Evolutionary conservation across 2,329 filamentous ascomycete genomes (phyloP).

Genomic region (Aspergillus glaucus): DNA sequence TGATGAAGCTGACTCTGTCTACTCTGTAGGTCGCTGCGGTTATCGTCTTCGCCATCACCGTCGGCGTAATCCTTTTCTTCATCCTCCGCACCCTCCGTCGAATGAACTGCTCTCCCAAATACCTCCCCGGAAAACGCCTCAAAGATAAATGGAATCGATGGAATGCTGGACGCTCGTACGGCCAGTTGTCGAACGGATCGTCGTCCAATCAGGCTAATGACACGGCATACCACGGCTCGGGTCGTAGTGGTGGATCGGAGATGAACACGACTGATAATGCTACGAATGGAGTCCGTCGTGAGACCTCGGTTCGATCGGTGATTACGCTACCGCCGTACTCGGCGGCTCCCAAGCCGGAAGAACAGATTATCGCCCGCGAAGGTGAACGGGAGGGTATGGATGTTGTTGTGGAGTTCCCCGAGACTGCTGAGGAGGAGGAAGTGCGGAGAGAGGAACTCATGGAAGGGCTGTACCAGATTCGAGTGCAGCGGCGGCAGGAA

Average conservation of each 20-base stretch:
- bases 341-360: slow-evolving; percentile 62
- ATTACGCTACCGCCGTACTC: slow-evolving; percentile 90
- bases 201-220: slow-evolving; percentile 12
- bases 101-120: slow-evolving; percentile 44
- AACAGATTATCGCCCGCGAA: slow-evolving; percentile 78
- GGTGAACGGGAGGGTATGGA: slow-evolving; percentile 91
- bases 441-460: slow-evolving; percentile 77
- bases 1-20: neutral
- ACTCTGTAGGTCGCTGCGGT: slow-evolving; percentile 18
- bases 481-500: slow-evolving; percentile 68
- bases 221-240: slow-evolving; percentile 23
- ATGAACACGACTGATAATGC: slow-evolving; percentile 22
- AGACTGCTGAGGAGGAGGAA: slow-evolving; percentile 73
- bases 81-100: slow-evolving; percentile 38
- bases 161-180: slow-evolving; percentile 39
- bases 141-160: slow-evolving; percentile 49
- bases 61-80: slow-evolving; percentile 28
- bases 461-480: slow-evolving; percentile 86
- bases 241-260: slow-evolving; percentile 19
- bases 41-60: slow-evolving; percentile 26
- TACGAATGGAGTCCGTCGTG: slow-evolving; percentile 58
- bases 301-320: slow-evolving; percentile 83
- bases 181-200: slow-evolving; percentile 28
- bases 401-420: slow-evolving; percentile 77
- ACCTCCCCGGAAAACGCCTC: slow-evolving; percentile 45